Evolutionary conservation across 2,329 filamentous ascomycete genomes (phyloP), one percentile per base, ranked within the genome.

Genomic region (Botryotinia calthae): DNA sequence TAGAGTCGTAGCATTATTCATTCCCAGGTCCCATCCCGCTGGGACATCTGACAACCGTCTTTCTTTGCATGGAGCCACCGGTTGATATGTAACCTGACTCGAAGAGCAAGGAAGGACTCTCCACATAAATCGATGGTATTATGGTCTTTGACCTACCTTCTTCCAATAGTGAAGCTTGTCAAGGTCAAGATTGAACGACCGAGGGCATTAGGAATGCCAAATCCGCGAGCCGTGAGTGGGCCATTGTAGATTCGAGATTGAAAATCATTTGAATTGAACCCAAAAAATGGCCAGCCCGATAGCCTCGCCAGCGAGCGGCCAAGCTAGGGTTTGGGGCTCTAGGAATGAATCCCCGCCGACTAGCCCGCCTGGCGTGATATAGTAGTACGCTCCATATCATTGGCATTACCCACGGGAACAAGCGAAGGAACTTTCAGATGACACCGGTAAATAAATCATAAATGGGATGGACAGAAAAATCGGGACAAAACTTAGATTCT

Each of bases 221-320:
- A 51, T 42, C 71, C 73, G 73, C 58, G 59, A 74, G 65, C 73
- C 73, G 71, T 66, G 71, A 68, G 73, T 74, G 73, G 73, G 66
- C 37, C 70, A 51, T 54, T 58, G 63, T 73, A 65, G 51, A 73
- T 73, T 73, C 66, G 71, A 73, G 59, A 58, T 59, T 66, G 62
- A 58, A 42, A 64, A 71, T 68, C 46, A 56, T 46, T 70, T 44
- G 62, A 56, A 37, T 59, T 58, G 48, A 56, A 68, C 65, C n/a
- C 65, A 56, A 58, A 59, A 25, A n/a, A 31, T 54, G 37, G 44
- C 59, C 37, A 40, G 28, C n/a, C 46, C 34, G 34, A 37, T 37
- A 65, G 61, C 28, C 59, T 66, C 63, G 25, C 61, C 42, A 66
- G 64, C 46, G 46, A 54, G 46, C 34, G 48, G 25, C 64, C 64